Evolutionary conservation across 257 asterid species (phyloP).

Genomic region (Nicotiana undulata): DNA sequence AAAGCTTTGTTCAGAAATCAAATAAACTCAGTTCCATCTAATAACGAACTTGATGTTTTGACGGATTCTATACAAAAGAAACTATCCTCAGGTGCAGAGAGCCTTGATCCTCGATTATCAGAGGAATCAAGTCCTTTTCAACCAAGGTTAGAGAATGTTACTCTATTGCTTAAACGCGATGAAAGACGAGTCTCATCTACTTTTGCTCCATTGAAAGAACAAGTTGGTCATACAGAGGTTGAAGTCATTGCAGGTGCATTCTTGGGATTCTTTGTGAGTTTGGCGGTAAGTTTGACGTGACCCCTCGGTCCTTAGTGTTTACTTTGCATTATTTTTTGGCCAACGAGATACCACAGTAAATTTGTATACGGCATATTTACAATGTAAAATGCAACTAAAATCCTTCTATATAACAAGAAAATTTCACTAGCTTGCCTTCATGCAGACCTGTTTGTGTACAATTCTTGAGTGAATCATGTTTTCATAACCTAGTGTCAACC

Average conservation of each 20-base stretch:
- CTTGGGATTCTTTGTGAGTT: slow-evolving; percentile 66
- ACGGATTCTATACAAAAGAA: slow-evolving; percentile 29
- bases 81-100: slow-evolving; percentile 23
- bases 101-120: slow-evolving; percentile 16
- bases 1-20: slow-evolving; percentile 31
- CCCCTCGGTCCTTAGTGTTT: background rate
- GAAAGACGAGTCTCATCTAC: slow-evolving; percentile 6
- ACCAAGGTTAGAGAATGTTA: slow-evolving; percentile 19
- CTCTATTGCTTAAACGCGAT: slow-evolving; percentile 39
- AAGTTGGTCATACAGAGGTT: slow-evolving; percentile 76
- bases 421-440: background rate
- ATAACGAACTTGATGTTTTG: slow-evolving; percentile 17
- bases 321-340: background rate
- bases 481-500: background rate
- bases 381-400: background rate
- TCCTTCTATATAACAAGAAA: background rate
- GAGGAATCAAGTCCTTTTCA: slow-evolving; percentile 24
- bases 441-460: background rate
- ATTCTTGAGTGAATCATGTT: background rate
- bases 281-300: slow-evolving; percentile 32
- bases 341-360: background rate
- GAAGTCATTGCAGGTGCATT: slow-evolving; percentile 89
- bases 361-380: background rate
- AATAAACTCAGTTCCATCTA: slow-evolving; percentile 23
- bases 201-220: slow-evolving; percentile 50